Evolutionary conservation across 495 filamentous ascomycete genomes (phyloP).

Genomic region (Glutinoglossum americanum): DNA sequence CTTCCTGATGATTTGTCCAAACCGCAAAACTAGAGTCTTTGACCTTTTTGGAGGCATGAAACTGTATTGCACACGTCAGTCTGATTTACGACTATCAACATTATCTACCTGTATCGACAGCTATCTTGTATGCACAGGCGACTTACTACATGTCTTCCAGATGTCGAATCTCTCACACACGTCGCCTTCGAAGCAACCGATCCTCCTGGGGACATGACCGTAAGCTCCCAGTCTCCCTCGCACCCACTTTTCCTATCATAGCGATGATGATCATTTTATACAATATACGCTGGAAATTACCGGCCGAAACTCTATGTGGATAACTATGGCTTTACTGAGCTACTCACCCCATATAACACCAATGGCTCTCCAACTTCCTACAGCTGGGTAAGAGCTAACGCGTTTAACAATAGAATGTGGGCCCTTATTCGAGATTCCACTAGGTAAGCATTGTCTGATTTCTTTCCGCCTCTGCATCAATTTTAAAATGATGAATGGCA

Average conservation of each 20-base stretch:
- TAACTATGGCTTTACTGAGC: slow-evolving; percentile 87
- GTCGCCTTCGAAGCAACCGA: background rate
- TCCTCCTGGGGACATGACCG: background rate
- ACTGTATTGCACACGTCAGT: slow-evolving; percentile 97
- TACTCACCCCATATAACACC: background rate
- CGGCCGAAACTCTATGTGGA: slow-evolving; percentile 83
- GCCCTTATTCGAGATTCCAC: background rate
- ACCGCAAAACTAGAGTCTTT: slow-evolving; percentile 99
- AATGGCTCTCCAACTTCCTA: background rate
- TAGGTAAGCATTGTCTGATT: background rate
- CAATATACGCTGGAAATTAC: slow-evolving; percentile 99
- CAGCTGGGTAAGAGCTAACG: background rate
- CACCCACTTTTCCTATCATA: background rate
- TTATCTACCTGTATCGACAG: background rate
- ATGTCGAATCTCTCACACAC: background rate
- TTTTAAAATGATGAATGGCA: slow-evolving; percentile 81
- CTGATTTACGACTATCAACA: slow-evolving; percentile 35
- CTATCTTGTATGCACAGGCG: background rate
- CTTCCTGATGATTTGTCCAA: slow-evolving; percentile 54
- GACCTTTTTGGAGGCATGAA: slow-evolving; percentile 76
- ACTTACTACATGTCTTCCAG: background rate
- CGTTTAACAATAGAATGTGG: background rate
- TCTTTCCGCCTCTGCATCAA: slow-evolving; percentile 6
- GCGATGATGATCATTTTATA: slow-evolving; percentile 68
- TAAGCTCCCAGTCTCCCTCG: background rate